Conservation (phyloP, 129 eudicot genomes). For the Saposhnikovia divaricata region DNA sequence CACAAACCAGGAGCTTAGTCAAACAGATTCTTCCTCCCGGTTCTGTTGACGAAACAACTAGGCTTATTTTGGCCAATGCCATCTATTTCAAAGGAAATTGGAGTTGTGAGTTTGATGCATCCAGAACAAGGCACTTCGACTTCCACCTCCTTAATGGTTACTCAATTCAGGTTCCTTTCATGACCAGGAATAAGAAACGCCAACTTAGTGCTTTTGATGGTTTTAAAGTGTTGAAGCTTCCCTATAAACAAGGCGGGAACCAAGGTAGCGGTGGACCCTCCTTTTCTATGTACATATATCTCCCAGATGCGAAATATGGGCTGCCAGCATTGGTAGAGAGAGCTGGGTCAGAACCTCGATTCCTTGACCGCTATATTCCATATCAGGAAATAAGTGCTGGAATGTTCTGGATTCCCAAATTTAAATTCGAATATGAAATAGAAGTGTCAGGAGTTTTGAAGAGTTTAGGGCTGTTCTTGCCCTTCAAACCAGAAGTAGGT, state of each 20-base stretch:
- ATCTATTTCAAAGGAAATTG: constrained; percentile 46
- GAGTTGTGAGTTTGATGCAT: constrained; percentile 22
- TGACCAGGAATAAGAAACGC: too few relatives aligned
- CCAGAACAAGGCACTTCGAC: constrained; percentile 13
- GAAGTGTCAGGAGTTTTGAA: constrained; percentile 16
- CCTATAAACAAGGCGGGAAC: constrained; percentile 5
- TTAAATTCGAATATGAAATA: constrained; percentile 24
- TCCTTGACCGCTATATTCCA: constrained; percentile 19
- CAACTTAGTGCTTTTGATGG: neutral
- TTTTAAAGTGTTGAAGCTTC: constrained; percentile 37
- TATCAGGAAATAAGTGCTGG: neutral
- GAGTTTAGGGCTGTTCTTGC: too few relatives aligned
- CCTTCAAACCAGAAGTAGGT: neutral
- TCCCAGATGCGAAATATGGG: constrained; percentile 37
- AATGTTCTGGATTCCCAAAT: constrained; percentile 30
- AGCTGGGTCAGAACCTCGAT: constrained; percentile 9
- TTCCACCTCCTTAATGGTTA: constrained; percentile 35
- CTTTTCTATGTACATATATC: constrained; percentile 46
- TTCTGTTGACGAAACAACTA: neutral
- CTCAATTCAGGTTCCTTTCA: constrained; percentile 28
- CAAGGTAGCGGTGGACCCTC: neutral
- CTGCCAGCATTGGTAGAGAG: constrained; percentile 20
- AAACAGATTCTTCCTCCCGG: constrained; percentile 15
- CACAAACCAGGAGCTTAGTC: constrained; percentile 19
- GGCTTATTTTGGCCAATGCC: constrained; percentile 29